These are phyloP conservation scores for Dictyostelium firmibasis DNA, from an alignment of 78 protist genomes.

Conservation along the genomic window DNA sequence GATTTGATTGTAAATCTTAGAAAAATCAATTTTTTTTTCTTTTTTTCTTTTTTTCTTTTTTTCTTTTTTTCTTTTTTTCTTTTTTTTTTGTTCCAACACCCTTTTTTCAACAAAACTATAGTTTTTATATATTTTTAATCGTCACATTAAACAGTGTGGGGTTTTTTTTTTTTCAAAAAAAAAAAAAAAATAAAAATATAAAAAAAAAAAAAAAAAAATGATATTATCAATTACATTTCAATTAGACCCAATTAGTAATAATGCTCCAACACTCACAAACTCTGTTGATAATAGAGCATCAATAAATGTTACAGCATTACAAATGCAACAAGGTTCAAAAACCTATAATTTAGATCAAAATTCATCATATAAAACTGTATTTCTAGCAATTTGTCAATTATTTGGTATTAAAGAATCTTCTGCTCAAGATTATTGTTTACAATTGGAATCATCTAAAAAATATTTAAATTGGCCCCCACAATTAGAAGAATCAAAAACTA, in stretches of 20 bases:
- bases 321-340: constrained; percentile 6
- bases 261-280: neutral
- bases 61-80: neutral
- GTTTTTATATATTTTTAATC: neutral
- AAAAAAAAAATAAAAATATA: neutral
- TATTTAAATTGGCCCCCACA: constrained; percentile 66
- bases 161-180: neutral
- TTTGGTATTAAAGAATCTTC: constrained; percentile 14
- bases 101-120: neutral
- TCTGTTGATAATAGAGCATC: neutral
- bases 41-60: neutral
- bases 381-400: constrained; percentile 49
- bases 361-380: constrained; percentile 49
- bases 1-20: neutral
- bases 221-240: constrained; percentile 41
- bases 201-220: neutral
- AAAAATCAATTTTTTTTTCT: neutral
- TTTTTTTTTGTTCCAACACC: neutral
- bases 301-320: constrained; percentile 24
- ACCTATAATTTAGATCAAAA: constrained; percentile 46
- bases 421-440: constrained; percentile 3
- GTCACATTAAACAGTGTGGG: neutral
- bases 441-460: constrained; percentile 35
- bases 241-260: constrained; percentile 34
- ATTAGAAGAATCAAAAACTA: constrained; percentile 23